Evolutionary conservation across 441 rosid species (phyloP).

Genomic region (Pelargonium cotyledonis): DNA sequence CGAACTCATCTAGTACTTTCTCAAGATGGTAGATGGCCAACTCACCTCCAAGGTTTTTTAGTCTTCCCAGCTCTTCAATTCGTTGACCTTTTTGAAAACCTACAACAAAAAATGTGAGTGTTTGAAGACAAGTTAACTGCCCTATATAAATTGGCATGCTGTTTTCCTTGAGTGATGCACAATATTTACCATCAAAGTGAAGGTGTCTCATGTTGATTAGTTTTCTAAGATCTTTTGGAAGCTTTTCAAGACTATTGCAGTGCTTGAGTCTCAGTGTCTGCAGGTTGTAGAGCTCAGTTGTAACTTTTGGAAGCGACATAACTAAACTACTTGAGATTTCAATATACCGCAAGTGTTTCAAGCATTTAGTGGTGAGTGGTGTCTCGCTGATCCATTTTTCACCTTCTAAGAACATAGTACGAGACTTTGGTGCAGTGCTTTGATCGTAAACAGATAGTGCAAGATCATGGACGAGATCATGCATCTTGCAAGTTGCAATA

Average conservation of each 20-base stretch:
- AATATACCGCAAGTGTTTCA: slow-evolving; percentile 16
- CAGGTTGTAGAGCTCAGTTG: background rate
- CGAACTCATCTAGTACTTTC: background rate
- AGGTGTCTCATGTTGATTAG: background rate
- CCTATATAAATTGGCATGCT: slow-evolving; percentile 1
- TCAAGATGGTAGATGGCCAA: background rate
- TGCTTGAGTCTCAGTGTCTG: background rate
- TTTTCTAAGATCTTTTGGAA: slow-evolving; percentile 1
- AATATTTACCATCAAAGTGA: background rate
- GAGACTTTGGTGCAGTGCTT: background rate
- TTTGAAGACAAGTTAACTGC: background rate
- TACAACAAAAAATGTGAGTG: background rate
- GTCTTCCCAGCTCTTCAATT: background rate
- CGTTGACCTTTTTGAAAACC: background rate
- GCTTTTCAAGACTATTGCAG: background rate
- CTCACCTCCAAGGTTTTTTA: background rate
- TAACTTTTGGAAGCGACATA: background rate
- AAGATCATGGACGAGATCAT: slow-evolving; percentile 15
- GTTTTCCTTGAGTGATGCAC: background rate
- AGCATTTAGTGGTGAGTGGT: background rate
- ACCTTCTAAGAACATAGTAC: background rate
- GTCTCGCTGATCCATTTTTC: no score
- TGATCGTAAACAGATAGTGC: slow-evolving; percentile 2
- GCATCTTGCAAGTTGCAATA: slow-evolving; percentile 12
- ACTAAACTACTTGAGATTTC: slow-evolving; percentile 4